Evolutionary conservation across 345 rosid genomes (phyloP), one percentile per base, ranked within the genome.

Genomic region (Salix caprea): DNA sequence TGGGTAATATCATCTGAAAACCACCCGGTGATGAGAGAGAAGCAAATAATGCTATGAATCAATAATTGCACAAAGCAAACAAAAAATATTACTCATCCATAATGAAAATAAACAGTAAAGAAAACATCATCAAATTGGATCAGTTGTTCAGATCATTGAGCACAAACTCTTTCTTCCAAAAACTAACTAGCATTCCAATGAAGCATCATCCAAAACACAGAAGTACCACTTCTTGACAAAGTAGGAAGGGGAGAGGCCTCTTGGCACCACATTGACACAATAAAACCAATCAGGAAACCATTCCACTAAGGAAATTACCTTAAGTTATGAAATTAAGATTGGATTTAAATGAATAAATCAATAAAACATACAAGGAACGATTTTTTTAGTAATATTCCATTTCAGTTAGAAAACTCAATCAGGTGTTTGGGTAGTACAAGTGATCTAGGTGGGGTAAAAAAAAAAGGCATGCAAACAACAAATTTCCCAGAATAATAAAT

Each of bases 1-100:
- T 80, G 89, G 16, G 90, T 86, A 78, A 91, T 90, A 84, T 91
- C 97, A 89, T 92, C 97, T 92, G 79, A n/a, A 74, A 87, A 76
- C 23, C 61, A 71, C 65, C 36, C 74, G 56, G 23, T 68, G 19
- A 18, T 70, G 68, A 66, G 79, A 50, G 21, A 19, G 39, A 64
- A 44, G 39, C 18, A 72, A 52, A 23, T 39, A 73, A 69, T 16
- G 26, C n/a, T n/a, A 67, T 16, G 28, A 42, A 12, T 24, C 23
- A 60, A 5, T 28, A 65, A 66, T 69, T 32, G 60, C 65, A 32
- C 13, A 18, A 52, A 7, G 21, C 60, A 67, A 52, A 32, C 24
- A 23, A 24, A 70, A 28, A 34, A 24, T 30, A 40, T 58, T n/a
- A 23, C 26, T 56, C 62, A n/a, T 56, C 62, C 28, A 56, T 56